phyloP scores from a whole-genome alignment of 306 rosid species.

The Potentilla sterilis region DNA sequence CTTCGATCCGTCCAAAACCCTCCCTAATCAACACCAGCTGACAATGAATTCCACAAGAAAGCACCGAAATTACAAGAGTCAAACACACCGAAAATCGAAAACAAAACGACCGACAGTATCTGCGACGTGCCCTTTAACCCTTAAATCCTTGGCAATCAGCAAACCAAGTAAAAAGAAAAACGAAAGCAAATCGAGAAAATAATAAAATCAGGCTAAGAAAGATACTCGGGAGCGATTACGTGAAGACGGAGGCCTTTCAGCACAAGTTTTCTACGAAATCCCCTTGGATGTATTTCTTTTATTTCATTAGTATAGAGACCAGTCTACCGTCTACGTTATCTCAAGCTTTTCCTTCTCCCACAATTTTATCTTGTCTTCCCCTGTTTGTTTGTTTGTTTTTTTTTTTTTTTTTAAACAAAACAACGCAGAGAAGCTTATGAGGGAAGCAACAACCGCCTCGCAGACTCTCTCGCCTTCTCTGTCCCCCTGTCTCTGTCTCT shows the following conservation, averaged over 20 bases:
- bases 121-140: slow-evolving; percentile 20
- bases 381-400: neutral
- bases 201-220: neutral
- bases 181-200: neutral
- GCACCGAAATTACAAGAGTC: slow-evolving; percentile 15
- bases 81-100: slow-evolving; percentile 21
- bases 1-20: slow-evolving; percentile 46
- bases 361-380: neutral
- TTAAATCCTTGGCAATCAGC: slow-evolving; percentile 10
- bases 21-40: slow-evolving; percentile 37
- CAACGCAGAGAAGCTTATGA: slow-evolving; percentile 48
- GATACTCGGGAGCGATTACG: slow-evolving; percentile 47
- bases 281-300: slow-evolving; percentile 25
- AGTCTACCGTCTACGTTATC: slow-evolving; percentile 28
- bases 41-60: slow-evolving; percentile 7
- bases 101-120: slow-evolving; percentile 13
- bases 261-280: slow-evolving; percentile 57
- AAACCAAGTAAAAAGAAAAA: slow-evolving; percentile 10
- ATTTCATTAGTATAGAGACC: neutral
- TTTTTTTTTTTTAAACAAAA: slow-evolving; percentile 12
- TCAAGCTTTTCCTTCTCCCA: slow-evolving; percentile 23
- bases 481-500: slow-evolving; percentile 12
- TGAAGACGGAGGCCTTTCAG: slow-evolving; percentile 39
- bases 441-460: slow-evolving; percentile 47
- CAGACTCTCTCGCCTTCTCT: slow-evolving; percentile 25